Evolutionary conservation across 75 land plant genomes (phyloP).

Genomic region (Picea sitchensis): DNA sequence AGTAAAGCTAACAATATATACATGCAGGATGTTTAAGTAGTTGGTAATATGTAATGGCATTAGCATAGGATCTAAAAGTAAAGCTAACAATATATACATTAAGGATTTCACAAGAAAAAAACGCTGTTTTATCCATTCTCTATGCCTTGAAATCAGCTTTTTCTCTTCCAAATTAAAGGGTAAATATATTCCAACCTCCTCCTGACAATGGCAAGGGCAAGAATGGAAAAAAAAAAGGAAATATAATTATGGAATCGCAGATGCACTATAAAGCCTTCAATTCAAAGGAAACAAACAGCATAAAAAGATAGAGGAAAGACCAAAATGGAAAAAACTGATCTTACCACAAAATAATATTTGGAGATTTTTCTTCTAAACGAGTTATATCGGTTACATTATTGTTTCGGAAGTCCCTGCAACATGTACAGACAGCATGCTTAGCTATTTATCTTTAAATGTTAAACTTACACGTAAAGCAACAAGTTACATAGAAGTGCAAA

Average conservation of each 20-base stretch:
- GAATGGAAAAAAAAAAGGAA: not conserved
- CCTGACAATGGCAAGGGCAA: not conserved
- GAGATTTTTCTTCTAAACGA: constrained; percentile 20
- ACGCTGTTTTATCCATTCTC: not conserved
- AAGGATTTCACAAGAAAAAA: not conserved
- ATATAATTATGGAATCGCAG: too few relatives aligned
- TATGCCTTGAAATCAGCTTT: not conserved
- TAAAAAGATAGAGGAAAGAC: not conserved
- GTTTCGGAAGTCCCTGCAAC: constrained; percentile 55
- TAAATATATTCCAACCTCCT: not conserved
- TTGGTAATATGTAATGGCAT: not conserved
- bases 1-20: not conserved
- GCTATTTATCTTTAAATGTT: not conserved
- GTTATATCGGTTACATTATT: constrained; percentile 39
- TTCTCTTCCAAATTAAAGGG: not conserved
- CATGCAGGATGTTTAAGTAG: not conserved
- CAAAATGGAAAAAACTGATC: constrained; percentile 1
- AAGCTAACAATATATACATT: not conserved
- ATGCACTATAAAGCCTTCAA: not conserved
- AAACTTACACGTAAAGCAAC: not conserved
- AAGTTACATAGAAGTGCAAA: not conserved
- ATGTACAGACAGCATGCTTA: not conserved
- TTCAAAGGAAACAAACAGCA: not conserved
- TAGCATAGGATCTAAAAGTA: not conserved
- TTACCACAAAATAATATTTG: constrained; percentile 52